phyloP scores from a whole-genome alignment of 2,329 filamentous ascomycete genomes.

The Exutisphaerella laricina region DNA sequence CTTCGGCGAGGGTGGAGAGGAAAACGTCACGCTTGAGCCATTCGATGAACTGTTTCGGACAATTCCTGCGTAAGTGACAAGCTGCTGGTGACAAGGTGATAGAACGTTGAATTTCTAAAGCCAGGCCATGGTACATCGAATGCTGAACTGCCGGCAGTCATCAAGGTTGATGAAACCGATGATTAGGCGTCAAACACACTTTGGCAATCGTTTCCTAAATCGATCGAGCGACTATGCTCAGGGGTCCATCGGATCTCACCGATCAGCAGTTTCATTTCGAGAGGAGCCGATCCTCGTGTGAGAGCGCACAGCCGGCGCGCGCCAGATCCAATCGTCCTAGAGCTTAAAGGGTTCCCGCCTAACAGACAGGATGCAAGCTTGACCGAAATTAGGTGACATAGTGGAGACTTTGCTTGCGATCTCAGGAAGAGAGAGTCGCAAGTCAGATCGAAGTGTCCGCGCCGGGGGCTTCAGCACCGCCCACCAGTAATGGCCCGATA shows the following conservation, averaged over 20 bases:
- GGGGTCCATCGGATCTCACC: not conserved
- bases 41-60: no score
- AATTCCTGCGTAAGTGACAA: no score
- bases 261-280: no score
- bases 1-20: not conserved
- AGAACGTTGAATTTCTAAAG: no score
- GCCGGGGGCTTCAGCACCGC: no score
- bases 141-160: not conserved
- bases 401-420: not conserved
- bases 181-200: not conserved
- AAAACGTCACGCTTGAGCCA: no score
- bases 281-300: no score
- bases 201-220: not conserved
- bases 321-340: not conserved
- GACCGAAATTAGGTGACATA: not conserved
- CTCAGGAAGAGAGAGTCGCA: not conserved
- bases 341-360: not conserved
- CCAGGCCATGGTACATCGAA: not conserved
- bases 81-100: not conserved
- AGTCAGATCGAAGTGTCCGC: slow-evolving; percentile 3
- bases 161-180: not conserved
- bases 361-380: not conserved
- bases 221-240: not conserved
- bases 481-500: no score
- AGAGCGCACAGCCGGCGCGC: not conserved